phyloP scores from a whole-genome alignment of 345 rosid genomes.

The Eucalyptus dawsonii region DNA sequence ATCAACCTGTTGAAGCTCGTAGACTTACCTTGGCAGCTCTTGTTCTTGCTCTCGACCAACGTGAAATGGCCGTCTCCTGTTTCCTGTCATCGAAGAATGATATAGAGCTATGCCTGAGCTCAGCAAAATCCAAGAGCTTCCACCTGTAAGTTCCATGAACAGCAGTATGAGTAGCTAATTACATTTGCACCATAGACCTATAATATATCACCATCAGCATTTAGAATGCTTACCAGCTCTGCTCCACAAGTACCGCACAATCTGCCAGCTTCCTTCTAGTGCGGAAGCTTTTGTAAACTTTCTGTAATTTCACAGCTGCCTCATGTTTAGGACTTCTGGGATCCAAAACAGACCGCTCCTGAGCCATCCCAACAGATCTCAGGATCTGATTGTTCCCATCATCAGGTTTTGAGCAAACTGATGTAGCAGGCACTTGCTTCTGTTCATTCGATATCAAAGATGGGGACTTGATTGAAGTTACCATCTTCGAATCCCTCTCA shows the following conservation, averaged over 20 bases:
- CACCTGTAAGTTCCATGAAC: constrained; percentile 34
- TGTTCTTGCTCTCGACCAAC: constrained; percentile 94
- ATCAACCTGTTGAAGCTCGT: background rate
- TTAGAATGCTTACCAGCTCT: constrained; percentile 52
- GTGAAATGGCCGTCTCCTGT: constrained; percentile 85
- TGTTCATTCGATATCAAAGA: background rate
- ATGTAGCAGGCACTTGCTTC: background rate
- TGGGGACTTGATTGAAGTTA: constrained; percentile 19
- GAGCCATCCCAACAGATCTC: background rate
- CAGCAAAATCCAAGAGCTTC: constrained; percentile 83
- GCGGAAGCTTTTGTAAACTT: constrained; percentile 89
- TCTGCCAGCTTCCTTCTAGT: constrained; percentile 95
- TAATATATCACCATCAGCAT: background rate
- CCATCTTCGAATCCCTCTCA: constrained; percentile 28
- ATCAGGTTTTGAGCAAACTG: background rate
- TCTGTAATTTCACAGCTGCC: constrained; percentile 83
- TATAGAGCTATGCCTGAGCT: constrained; percentile 74
- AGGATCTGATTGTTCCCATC: background rate
- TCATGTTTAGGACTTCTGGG: constrained; percentile 52
- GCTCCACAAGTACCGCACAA: constrained; percentile 81
- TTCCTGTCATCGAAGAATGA: constrained; percentile 80
- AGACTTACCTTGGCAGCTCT: constrained; percentile 57
- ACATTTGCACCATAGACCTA: background rate
- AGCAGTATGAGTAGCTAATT: background rate
- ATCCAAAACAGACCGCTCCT: constrained; percentile 20